Conservation (phyloP, 441 rosid species). For the Bocquillonia castaneifolia region DNA sequence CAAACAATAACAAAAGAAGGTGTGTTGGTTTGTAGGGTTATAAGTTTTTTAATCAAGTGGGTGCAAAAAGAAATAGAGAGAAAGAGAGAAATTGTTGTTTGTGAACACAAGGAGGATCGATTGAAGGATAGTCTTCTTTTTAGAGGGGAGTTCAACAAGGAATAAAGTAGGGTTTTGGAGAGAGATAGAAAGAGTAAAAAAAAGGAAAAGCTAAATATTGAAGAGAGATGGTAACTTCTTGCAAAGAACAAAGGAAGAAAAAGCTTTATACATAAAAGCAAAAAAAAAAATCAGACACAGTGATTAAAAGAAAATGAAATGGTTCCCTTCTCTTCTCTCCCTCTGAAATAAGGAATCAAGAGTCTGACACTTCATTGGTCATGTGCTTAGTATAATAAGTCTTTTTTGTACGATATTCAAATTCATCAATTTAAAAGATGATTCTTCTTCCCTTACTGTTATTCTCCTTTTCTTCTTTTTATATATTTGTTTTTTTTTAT, state of each 20-base stretch:
- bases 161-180: constrained; percentile 43
- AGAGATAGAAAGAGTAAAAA: no score
- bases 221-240: constrained; percentile 63
- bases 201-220: constrained; percentile 30
- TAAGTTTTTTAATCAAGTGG: constrained; percentile 13
- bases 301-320: not conserved
- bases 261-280: constrained; percentile 22
- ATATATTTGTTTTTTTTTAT: not conserved
- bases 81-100: constrained; percentile 37
- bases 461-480: constrained; percentile 3
- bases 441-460: constrained; percentile 30
- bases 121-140: constrained; percentile 48
- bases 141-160: constrained; percentile 53
- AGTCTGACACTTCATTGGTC: constrained; percentile 45
- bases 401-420: constrained; percentile 42
- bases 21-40: constrained; percentile 26
- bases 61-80: constrained; percentile 23
- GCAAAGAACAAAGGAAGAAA: constrained; percentile 41
- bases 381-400: constrained; percentile 34
- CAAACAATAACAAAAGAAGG: constrained; percentile 35
- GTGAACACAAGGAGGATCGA: constrained; percentile 59
- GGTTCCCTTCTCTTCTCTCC: not conserved
- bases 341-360: constrained; percentile 40
- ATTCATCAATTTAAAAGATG: constrained; percentile 36
- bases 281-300: constrained; percentile 12